Evolutionary conservation across 768 basidiomycete species (phyloP), one percentile per base, ranked within the genome.

Genomic region (Trametes elegans): DNA sequence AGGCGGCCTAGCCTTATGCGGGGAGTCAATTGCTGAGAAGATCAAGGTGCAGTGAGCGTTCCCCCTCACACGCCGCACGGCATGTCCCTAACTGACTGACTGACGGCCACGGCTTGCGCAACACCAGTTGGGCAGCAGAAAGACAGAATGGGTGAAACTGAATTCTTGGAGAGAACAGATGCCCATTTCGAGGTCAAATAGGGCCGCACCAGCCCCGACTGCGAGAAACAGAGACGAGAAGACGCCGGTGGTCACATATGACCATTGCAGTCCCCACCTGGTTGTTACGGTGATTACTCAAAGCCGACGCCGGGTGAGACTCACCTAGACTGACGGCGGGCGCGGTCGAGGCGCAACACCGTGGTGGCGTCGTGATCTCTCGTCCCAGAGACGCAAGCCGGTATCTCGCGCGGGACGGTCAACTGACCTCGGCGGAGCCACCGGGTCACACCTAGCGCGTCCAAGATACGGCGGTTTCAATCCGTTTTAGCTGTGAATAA

Each of bases 281-380:
- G n/a, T n/a, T n/a, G n/a, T n/a, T n/a, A n/a, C n/a, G n/a, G n/a
- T n/a, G n/a, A n/a, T n/a, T n/a, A n/a, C n/a, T n/a, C n/a, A n/a
- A n/a, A n/a, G n/a, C n/a, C n/a, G n/a, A n/a, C n/a, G n/a, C n/a
- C n/a, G n/a, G n/a, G n/a, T n/a, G n/a, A 18, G 50, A 35, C 40
- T 16, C 16, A 44, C 50, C 41, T 31, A 43, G 41, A 24, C 50
- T 35, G 24, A n/a, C 6, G 29, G 31, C 19, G 41, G 29, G 23
- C 19, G 31, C 26, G 40, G 40, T 52, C 50, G 29, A 52, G 36
- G 14, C 28, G 38, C 45, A 24, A 31, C 21, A 40, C 27, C 53
- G 10, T 54, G 21, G 53, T 54, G 53, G 53, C 53, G 53, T 47
- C 43, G 28, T 23, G 29, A 16, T 18, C 8, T 35, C 41, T 34